Base-by-base conservation (phyloP, 495 filamentous ascomycete genomes). In the Rusavskia elegans region DNA sequence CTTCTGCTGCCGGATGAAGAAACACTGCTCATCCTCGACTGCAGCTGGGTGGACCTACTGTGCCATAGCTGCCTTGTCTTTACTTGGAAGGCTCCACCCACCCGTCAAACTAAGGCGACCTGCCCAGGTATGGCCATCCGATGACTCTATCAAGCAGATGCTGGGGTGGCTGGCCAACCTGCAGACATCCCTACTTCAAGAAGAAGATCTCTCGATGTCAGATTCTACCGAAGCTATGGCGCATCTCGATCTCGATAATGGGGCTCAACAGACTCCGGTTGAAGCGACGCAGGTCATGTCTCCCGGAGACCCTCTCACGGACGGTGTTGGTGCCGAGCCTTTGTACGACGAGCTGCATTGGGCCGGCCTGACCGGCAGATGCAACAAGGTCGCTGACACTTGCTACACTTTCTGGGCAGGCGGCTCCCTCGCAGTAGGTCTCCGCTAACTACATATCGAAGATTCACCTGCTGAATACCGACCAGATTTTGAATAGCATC, bases 321-420 rank as follows among this genome's bases (percentile, higher is more conserved):
- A 41, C 17, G 20, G 32, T 1, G 42, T 16, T 35, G 36, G 16
- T 21, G 29, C 54, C 6, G 54, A 60, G 35, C 27, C 69, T 5
- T 67, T 71, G 0, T 57, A 59, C 10, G 58, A 66, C 8, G 56
- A 65, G 6, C 67, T 72, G 64, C 71, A 62, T 45, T 78, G 68
- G 55, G 73, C 76, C 7, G 90, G 87, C 21, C 86, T 93, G 62
- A 94, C 90, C 59, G 92, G 92, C 41, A 79, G 92, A 35, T 77
- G 74, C 55, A 95, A 95, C 68, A 98, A 98, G 62, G 64, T 78
- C 13, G 81, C 82, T 19, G 92, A 98, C 67, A 97, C 90, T 1
- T 98, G 92, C 66, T 97, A 98, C 65, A 80, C 77, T 6, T 98
- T 88, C 71, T 98, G 92, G 92, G 84, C 84, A 2, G 73, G 73